Evolutionary conservation across 1,284 basidiomycete species (phyloP).

Genomic region (Trametes versicolor): DNA sequence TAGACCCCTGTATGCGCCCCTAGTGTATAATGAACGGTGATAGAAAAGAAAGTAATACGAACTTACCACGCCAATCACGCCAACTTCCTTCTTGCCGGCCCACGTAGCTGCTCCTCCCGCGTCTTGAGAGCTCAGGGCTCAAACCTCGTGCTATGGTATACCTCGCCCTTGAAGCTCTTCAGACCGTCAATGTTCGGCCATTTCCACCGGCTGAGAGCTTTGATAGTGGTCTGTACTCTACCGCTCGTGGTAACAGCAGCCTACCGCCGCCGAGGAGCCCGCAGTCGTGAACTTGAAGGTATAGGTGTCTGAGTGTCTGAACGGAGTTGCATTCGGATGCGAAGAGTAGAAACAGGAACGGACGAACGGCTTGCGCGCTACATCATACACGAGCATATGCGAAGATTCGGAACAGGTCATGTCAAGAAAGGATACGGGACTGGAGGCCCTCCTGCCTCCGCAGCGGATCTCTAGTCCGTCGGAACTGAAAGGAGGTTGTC

Average conservation of each 20-base stretch:
- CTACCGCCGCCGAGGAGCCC: no score
- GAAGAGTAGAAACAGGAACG: no score
- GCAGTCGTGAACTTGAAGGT: no score
- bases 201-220: slow-evolving; percentile 60
- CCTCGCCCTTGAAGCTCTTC: slow-evolving; percentile 57
- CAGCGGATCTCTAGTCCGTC: background rate
- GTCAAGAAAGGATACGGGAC: no score
- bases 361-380: no score
- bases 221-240: slow-evolving; percentile 59
- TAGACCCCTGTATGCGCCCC: slow-evolving; percentile 58
- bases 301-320: no score
- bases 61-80: slow-evolving; percentile 70
- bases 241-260: no score
- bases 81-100: slow-evolving; percentile 64
- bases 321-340: no score
- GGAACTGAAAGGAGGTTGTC: background rate
- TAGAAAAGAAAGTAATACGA: no score
- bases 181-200: slow-evolving; percentile 70
- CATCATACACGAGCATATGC: no score
- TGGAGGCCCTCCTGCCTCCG: no score
- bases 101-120: slow-evolving; percentile 60
- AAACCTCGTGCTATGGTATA: slow-evolving; percentile 69
- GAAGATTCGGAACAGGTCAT: no score
- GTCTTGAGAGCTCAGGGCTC: slow-evolving; percentile 52
- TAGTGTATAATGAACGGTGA: background rate